Conservation (phyloP, 2,329 filamentous ascomycete genomes). For the Hirsutella minnesotensis region DNA sequence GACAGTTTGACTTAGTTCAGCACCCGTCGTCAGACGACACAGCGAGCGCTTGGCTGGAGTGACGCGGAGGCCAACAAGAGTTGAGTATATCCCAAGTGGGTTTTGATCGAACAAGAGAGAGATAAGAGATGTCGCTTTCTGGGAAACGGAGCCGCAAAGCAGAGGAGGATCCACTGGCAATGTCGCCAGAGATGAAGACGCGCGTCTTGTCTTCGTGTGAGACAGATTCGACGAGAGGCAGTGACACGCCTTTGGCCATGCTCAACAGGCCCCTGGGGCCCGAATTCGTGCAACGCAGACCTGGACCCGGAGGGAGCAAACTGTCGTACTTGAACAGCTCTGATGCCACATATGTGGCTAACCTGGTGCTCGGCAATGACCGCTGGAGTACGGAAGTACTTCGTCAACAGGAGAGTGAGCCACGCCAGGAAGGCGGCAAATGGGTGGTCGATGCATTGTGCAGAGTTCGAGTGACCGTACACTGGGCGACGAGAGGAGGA, state of each 20-base stretch:
- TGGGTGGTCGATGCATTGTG: not conserved
- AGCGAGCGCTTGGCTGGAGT: too few species aligned
- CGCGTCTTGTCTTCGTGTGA: not conserved
- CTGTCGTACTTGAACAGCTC: not conserved
- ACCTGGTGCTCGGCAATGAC: not conserved
- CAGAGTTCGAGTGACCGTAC: not conserved
- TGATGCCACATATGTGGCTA: not conserved
- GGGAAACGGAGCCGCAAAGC: too few species aligned
- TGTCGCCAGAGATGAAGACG: not conserved
- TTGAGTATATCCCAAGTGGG: not conserved
- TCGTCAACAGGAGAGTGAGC: not conserved
- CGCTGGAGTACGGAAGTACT: not conserved
- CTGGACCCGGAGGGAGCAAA: not conserved
- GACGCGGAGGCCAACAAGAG: not conserved
- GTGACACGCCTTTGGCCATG: not conserved
- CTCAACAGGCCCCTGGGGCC: not conserved
- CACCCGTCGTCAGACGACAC: not conserved
- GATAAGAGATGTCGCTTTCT: too few species aligned
- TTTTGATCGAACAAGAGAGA: not conserved
- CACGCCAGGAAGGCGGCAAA: not conserved
- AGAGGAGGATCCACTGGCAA: not conserved
- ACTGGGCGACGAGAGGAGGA: not conserved
- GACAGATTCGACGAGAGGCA: not conserved
- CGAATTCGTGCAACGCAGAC: not conserved
- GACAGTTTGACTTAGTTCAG: not conserved